A percentile compares a stretch with the other conserved stretches of the same genome.
phyloP scores from a whole-genome alignment of 352 stramenopile species.

The Phytophthora litchii region DNA sequence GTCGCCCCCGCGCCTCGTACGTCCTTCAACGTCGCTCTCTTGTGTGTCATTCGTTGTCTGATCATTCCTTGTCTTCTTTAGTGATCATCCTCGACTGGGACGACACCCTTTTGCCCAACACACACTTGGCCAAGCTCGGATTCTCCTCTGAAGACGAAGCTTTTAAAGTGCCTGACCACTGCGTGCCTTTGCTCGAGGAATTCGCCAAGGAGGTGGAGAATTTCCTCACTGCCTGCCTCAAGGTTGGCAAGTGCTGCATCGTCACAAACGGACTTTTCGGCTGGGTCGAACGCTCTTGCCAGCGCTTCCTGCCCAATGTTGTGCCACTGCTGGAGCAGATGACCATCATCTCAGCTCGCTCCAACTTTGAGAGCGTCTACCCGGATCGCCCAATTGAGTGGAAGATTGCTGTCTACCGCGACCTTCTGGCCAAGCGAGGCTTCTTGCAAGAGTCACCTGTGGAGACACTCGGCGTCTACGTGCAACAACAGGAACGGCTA shows the following conservation, averaged over 20 bases:
- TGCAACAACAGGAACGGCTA: constrained; percentile 34
- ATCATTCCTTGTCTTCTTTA: constrained; percentile 19
- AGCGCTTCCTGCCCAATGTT: constrained; percentile 70
- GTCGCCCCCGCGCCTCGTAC: constrained; percentile 23
- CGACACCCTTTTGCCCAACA: constrained; percentile 82
- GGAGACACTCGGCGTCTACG: constrained; percentile 23
- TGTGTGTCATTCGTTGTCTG: constrained; percentile 4
- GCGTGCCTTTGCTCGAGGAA: constrained; percentile 34
- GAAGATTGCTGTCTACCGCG: constrained; percentile 78
- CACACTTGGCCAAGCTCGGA: constrained; percentile 62
- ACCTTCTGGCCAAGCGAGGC: constrained; percentile 50
- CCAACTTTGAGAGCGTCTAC: constrained; percentile 63
- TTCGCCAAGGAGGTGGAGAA: constrained; percentile 43
- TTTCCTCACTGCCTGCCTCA: constrained; percentile 60
- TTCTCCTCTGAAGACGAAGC: constrained; percentile 57
- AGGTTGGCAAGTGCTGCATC: constrained; percentile 56
- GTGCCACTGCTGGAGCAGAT: constrained; percentile 60
- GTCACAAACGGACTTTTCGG: constrained; percentile 74
- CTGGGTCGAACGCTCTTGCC: constrained; percentile 79
- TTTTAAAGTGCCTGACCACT: constrained; percentile 49
- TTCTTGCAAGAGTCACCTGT: constrained; percentile 27
- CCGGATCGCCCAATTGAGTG: constrained; percentile 72
- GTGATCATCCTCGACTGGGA: constrained; percentile 86
- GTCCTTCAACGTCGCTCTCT: not conserved
- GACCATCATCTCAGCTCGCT: constrained; percentile 70